Base-by-base conservation (phyloP, 306 rosid genomes). In the Trifolium pratense region DNA sequence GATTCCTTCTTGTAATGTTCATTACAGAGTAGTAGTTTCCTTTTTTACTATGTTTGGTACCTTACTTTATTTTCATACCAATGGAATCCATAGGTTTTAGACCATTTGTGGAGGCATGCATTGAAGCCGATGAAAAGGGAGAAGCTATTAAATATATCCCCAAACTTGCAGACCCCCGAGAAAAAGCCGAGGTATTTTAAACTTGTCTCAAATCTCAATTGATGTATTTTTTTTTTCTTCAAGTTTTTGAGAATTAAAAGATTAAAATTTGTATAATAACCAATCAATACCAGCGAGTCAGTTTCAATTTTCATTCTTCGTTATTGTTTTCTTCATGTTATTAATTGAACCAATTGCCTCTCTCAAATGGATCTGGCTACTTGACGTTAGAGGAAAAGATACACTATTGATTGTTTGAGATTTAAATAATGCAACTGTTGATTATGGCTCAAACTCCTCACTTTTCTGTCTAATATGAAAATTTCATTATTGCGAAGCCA, bases 61-160 rank as follows among this genome's bases (percentile, higher is more conserved):
- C 17, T 49, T 26, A 13, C 14, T 45, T 57, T 64, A 42, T 65
- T 9, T 49, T 73, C 37, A 70, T 12, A 70, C 23, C 55, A 75
- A 53, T 53, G 79, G 66, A 78, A 49, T 79, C 58, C 63, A 40
- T 68, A 94, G 98, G 98, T 65, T 94, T 76, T 61, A 85, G 87
- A 76, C 98, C 97, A 68, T 94, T 94, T 80, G 98, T 94, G 51
- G 98, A 94, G 87, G 97, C 97, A 65, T 94, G 98, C 85, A 60
- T 91, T 74, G 98, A 94, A 37, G 98, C 98, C 73, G 96, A 89
- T 71, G 98, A 94, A 75, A 94, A 87, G 71, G 95, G 77, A 42
- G 98, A 94, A 78, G 97, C 98, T 66, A 68, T 94, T 70, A 94
- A 94, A 80, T 91, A 94, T 83, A 91, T 94, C 84, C 96, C 98